phyloP scores from a whole-genome alignment of 2,329 filamentous ascomycete genomes.

The Coccinonectria pachysandricola region DNA sequence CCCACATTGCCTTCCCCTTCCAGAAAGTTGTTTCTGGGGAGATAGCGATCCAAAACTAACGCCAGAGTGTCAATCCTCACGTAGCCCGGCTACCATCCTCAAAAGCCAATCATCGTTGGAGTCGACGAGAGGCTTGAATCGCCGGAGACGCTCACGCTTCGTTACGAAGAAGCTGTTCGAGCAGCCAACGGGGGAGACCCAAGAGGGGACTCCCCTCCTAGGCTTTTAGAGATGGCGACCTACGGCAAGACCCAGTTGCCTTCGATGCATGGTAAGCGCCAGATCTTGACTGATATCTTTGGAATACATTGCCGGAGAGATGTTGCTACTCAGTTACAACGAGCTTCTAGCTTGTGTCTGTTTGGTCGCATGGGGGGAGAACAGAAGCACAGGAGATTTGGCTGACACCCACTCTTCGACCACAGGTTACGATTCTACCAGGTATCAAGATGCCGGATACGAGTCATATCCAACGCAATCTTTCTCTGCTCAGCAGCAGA shows the following conservation, averaged over 20 bases:
- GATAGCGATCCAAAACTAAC: slow-evolving; percentile 20
- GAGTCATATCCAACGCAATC: slow-evolving; percentile 40
- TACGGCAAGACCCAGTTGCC: slow-evolving; percentile 70
- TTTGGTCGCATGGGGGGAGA: too few relatives aligned
- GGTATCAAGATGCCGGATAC: slow-evolving; percentile 48
- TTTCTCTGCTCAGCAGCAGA: slow-evolving; percentile 37
- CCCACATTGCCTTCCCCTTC: too few relatives aligned
- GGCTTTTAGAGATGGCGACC: slow-evolving; percentile 30
- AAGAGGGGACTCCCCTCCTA: slow-evolving; percentile 44
- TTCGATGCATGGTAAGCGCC: slow-evolving; percentile 63
- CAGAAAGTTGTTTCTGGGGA: too few relatives aligned
- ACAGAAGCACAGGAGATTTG: background rate
- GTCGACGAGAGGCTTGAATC: slow-evolving; percentile 47
- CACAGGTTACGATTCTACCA: slow-evolving; percentile 48
- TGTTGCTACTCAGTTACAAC: too few relatives aligned
- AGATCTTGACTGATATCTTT: too few relatives aligned
- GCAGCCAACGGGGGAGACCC: slow-evolving; percentile 43
- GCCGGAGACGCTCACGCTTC: slow-evolving; percentile 44
- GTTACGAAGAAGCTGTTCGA: slow-evolving; percentile 46
- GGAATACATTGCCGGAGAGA: too few relatives aligned
- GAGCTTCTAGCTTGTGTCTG: too few relatives aligned
- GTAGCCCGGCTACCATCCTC: slow-evolving; percentile 45
- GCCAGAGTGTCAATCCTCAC: slow-evolving; percentile 7
- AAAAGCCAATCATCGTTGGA: slow-evolving; percentile 45
- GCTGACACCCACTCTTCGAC: too few relatives aligned